Evolutionary conservation across 331 rosid genomes (phyloP), one percentile per base, ranked within the genome.

Genomic region (Telfairia occidentalis): DNA sequence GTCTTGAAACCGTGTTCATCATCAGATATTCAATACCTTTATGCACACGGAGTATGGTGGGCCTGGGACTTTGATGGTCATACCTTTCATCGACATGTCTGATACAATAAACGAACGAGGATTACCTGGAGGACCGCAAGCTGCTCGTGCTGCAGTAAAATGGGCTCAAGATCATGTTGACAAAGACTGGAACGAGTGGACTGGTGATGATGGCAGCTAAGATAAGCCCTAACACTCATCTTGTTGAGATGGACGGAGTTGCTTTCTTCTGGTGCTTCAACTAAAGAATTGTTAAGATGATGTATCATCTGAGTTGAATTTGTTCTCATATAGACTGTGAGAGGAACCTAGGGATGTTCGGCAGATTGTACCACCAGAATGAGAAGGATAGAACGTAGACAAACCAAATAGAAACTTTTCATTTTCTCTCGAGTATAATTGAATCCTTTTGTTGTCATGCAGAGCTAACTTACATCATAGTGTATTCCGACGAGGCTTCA

Each of bases 121-220:
- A 45, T 81, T 95, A 63, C 96, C 97, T 0, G 98, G 98, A 77
- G 98, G 92, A 26, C 79, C 96, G 5, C 88, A 88, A 74, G 98
- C 97, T 18, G 98, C 96, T 1, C 92, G 96, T n/a, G 85, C 82
- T 23, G 97, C 98, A 6, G 63, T 95, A 83, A 91, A 87, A 52
- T 91, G 97, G 98, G 98, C 98, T 11, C 88, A 85, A 55, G 76
- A 84, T 23, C 81, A 87, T 74, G 96, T 95, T 18, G 97, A 95
- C 82, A 91, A 86, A n/a, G 97, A 95, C 75, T 91, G 98, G 98
- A 91, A 85, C 19, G 84, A 79, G 42, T 94, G 97, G 97, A 89
- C 84, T 59, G 87, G 81, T 65, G 85, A 81, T 49, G 87, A 87
- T 78, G 50, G 83, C 7, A 67, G 30, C 45, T 75, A 63, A 50